Evolutionary conservation across 441 rosid species (phyloP), one percentile per base, ranked within the genome.

Genomic region (Adansonia gregorii): DNA sequence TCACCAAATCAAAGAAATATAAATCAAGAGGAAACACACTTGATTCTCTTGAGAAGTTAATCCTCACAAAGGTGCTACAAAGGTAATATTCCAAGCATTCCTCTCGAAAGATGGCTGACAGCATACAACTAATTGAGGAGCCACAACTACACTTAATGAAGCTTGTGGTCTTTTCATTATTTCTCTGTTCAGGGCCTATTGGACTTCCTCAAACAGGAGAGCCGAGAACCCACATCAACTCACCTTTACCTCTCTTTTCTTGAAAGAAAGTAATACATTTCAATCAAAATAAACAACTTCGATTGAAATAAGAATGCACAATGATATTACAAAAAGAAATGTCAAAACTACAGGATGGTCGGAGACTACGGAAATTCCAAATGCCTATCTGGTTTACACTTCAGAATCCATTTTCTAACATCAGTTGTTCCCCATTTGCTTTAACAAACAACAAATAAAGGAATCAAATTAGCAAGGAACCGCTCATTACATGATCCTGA

Each of bases 1-100:
- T 60, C 65, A 11, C 27, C 41, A 60, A 60, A 60, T 60, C 66
- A 60, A 60, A 60, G 15, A 60, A 45, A 24, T 12, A 24, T 60
- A 60, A 60, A 56, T 7, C 61, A 17, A 56, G 10, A 19, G 10
- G 24, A 19, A 56, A 56, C 61, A 56, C 27, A 56, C 69, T 65
- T 4, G 6, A 65, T 15, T n/a, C n/a, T 63, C 48, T 45, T 45
- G 48, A 45, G 48, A 45, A 45, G 48, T 6, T 8, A 10, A 6
- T 6, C 10, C 22, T 17, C 2, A 41, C 45, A 41, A 41, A 41
- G 45, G 45, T 41, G 45, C 45, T n/a, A n/a, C 24, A 56, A 19
- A 17, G 61, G 8, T 19, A 0, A 22, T 24, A 60, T 60, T 60
- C 15, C 65, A 61, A 27, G n/a, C 41, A 61, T 61, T 60, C 17